Conservation (phyloP, 768 basidiomycete genomes). For the Calocybe cyanea region DNA sequence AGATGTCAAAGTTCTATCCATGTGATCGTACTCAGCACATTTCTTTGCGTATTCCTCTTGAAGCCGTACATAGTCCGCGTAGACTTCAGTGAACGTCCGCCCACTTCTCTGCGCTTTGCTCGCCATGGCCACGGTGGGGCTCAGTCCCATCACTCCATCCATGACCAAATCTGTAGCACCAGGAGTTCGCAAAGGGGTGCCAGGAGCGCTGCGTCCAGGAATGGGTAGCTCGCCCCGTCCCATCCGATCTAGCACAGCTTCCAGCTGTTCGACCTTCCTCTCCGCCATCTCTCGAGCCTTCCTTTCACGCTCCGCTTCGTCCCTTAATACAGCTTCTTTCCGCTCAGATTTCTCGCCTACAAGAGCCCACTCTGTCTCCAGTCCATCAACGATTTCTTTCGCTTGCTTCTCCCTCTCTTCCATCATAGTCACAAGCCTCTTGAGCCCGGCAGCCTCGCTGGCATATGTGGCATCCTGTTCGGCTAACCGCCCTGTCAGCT, state of each 20-base stretch:
- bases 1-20: constrained; percentile 76
- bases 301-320: constrained; percentile 71
- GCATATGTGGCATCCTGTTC: constrained; percentile 84
- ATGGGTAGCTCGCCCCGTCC: constrained; percentile 68
- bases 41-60: constrained; percentile 80
- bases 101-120: constrained; percentile 76
- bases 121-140: constrained; percentile 86
- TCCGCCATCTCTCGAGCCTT: constrained; percentile 68
- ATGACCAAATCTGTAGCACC: constrained; percentile 37
- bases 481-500: constrained; percentile 72
- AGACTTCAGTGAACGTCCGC: constrained; percentile 92
- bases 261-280: constrained; percentile 65
- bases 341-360: constrained; percentile 67
- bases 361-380: constrained; percentile 80
- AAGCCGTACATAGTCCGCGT: constrained; percentile 82
- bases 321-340: constrained; percentile 61
- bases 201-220: constrained; percentile 44
- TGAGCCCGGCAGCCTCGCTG: constrained; percentile 69
- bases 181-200: constrained; percentile 43
- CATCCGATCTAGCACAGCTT: constrained; percentile 68
- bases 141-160: constrained; percentile 65
- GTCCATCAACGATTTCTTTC: constrained; percentile 73
- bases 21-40: constrained; percentile 76
- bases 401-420: constrained; percentile 86
- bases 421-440: constrained; percentile 76